phyloP scores from a whole-genome alignment of 768 basidiomycete species.

The Termitomyces sp. region DNA sequence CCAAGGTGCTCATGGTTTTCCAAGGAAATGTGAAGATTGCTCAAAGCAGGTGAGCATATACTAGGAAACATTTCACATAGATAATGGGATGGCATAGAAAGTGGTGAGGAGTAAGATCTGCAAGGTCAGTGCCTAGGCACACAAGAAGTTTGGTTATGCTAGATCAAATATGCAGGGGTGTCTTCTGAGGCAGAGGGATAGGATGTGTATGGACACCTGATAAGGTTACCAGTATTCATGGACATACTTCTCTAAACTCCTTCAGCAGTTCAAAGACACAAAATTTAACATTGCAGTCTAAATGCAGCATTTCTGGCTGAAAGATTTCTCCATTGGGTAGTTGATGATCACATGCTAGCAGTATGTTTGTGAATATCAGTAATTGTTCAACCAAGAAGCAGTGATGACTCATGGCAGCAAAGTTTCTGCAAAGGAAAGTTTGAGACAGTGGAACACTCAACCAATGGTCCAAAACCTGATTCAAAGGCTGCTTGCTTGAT shows the following conservation, averaged over 20 bases:
- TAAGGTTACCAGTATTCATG: slow-evolving; percentile 11
- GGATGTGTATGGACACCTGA: slow-evolving; percentile 16
- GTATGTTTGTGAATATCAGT: no score
- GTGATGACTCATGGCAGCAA: background rate
- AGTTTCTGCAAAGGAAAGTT: background rate
- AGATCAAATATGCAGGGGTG: slow-evolving; percentile 11
- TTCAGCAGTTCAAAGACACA: slow-evolving; percentile 12
- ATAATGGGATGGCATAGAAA: slow-evolving; percentile 19
- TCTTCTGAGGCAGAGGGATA: slow-evolving; percentile 18
- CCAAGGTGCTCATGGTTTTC: slow-evolving; percentile 19
- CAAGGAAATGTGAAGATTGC: slow-evolving; percentile 22
- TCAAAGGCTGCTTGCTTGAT: slow-evolving; percentile 15
- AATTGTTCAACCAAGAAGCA: no score
- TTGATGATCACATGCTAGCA: background rate
- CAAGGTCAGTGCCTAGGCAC: slow-evolving; percentile 1
- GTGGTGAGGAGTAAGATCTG: slow-evolving; percentile 21
- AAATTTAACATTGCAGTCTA: background rate
- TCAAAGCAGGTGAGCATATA: slow-evolving; percentile 12
- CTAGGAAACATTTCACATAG: slow-evolving; percentile 11
- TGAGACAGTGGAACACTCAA: slow-evolving; percentile 1
- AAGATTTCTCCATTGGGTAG: background rate
- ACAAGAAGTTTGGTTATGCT: background rate
- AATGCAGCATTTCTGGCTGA: slow-evolving; percentile 8
- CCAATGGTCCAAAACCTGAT: slow-evolving; percentile 12
- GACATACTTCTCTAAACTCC: slow-evolving; percentile 8